Conservation (phyloP, 805 yeast species). For the Schizosaccharomyces octosporus region DNA sequence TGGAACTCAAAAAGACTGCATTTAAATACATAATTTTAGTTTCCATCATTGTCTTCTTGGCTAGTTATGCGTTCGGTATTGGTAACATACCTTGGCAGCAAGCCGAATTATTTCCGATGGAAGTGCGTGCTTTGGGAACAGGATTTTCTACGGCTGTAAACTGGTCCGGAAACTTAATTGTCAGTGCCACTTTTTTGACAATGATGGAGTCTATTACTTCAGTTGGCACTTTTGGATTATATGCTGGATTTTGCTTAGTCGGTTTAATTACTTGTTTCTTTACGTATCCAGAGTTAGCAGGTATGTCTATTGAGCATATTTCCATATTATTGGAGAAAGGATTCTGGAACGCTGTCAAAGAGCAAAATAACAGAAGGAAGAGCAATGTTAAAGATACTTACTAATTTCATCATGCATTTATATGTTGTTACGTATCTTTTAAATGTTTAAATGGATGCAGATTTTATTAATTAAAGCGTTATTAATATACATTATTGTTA, state of each 20-base stretch:
- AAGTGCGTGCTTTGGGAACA: conserved; percentile 73
- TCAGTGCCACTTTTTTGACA: conserved; percentile 26
- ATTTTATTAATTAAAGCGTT: too few relatives aligned
- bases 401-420: too few relatives aligned
- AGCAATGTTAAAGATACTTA: too few relatives aligned
- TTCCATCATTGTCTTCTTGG: conserved; percentile 64
- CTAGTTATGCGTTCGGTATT: conserved; percentile 73
- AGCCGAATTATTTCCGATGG: conserved; percentile 69
- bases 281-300: conserved; percentile 75
- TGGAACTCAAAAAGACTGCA: conserved; percentile 18
- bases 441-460: too few relatives aligned
- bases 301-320: conserved; percentile 74
- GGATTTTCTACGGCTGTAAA: conserved; percentile 76
- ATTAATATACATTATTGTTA: too few relatives aligned
- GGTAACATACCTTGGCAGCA: conserved; percentile 98
- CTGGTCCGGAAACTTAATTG: conserved; percentile 80
- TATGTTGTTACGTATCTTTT: too few relatives aligned
- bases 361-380: not conserved
- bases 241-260: conserved; percentile 28
- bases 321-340: conserved; percentile 42
- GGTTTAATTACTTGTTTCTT: conserved; percentile 23
- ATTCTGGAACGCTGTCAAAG: not conserved
- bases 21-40: conserved; percentile 76
- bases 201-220: conserved; percentile 18
- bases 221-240: conserved; percentile 32